A percentile compares a stretch with the other conserved stretches of the same genome.
phyloP scores from a whole-genome alignment of 768 basidiomycete species.

The Rhodosporidiobolus sp. region DNA sequence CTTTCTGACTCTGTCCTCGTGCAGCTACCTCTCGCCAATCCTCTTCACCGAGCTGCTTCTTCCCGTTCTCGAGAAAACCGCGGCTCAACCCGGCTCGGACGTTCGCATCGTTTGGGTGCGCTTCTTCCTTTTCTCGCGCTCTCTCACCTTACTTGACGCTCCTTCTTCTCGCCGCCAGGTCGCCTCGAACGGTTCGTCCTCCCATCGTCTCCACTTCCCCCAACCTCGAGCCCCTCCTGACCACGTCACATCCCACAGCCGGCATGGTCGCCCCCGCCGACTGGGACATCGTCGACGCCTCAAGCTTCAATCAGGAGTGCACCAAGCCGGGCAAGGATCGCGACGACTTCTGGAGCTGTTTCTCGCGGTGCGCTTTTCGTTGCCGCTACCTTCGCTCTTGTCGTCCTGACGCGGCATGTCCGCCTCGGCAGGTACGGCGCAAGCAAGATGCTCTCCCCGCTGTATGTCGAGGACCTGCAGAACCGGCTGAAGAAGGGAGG shows the following conservation, averaged over 20 bases:
- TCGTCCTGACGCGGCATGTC: too few relatives aligned
- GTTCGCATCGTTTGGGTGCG: conserved; percentile 62
- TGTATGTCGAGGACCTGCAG: conserved; percentile 58
- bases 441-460: conserved; percentile 57
- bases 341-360: too few relatives aligned
- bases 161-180: too few relatives aligned
- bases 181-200: conserved; percentile 37
- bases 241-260: background rate
- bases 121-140: too few relatives aligned
- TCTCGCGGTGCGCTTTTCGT: too few relatives aligned
- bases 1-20: conserved; percentile 42
- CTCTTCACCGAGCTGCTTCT: conserved; percentile 59
- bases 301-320: background rate
- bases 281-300: background rate
- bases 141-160: too few relatives aligned
- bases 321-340: background rate
- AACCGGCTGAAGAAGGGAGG: conserved; percentile 51
- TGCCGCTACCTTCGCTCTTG: too few relatives aligned
- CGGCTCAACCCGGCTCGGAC: conserved; percentile 55
- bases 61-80: conserved; percentile 58
- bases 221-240: background rate
- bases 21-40: conserved; percentile 58
- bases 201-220: background rate
- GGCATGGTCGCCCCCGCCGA: background rate
- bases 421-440: conserved; percentile 50